A percentile compares a stretch with the other conserved stretches of the same genome.
Conservation (phyloP, 352 stramenopile genomes). For the Globisporangium polare region DNA sequence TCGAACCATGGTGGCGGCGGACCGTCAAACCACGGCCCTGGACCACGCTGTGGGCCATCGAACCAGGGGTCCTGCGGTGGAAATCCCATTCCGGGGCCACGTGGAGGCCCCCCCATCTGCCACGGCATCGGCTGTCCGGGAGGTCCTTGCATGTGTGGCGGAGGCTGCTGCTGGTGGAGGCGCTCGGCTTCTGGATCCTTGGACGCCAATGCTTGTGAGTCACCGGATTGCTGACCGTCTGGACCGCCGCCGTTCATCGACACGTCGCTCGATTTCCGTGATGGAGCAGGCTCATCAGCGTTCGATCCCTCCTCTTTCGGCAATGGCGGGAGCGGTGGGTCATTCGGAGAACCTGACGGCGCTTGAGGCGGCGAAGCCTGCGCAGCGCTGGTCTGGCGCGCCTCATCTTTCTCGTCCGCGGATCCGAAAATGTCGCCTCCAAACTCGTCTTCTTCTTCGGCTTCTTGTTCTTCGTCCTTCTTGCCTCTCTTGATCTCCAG, state of each 20-base stretch:
- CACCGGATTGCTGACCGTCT: background rate
- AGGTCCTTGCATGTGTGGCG: slow-evolving; percentile 21
- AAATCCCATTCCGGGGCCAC: slow-evolving; percentile 55
- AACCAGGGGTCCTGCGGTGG: slow-evolving; percentile 62
- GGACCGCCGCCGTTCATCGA: background rate
- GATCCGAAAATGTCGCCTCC: slow-evolving; percentile 82
- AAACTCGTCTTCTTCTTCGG: slow-evolving; percentile 85
- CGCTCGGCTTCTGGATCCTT: slow-evolving; percentile 19
- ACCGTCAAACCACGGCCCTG: slow-evolving; percentile 73
- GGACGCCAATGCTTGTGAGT: slow-evolving; percentile 2
- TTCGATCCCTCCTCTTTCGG: slow-evolving; percentile 22
- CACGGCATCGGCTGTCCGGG: slow-evolving; percentile 29
- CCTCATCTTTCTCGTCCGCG: slow-evolving; percentile 46
- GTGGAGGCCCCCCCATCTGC: slow-evolving; percentile 31
- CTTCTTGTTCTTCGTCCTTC: slow-evolving; percentile 67
- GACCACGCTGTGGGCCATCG: slow-evolving; percentile 53
- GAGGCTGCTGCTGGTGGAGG: slow-evolving; percentile 10
- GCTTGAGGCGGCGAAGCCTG: slow-evolving; percentile 24
- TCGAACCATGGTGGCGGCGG: slow-evolving; percentile 76
- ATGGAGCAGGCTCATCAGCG: slow-evolving; percentile 6
- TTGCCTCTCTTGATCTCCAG: slow-evolving; percentile 86
- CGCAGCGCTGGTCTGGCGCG: slow-evolving; percentile 14
- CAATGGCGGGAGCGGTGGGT: slow-evolving; percentile 34
- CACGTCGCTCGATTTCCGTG: slow-evolving; percentile 13
- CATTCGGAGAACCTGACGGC: background rate